Evolutionary conservation across 805 yeast species (phyloP).

Genomic region (Nakazawaea siamensis): DNA sequence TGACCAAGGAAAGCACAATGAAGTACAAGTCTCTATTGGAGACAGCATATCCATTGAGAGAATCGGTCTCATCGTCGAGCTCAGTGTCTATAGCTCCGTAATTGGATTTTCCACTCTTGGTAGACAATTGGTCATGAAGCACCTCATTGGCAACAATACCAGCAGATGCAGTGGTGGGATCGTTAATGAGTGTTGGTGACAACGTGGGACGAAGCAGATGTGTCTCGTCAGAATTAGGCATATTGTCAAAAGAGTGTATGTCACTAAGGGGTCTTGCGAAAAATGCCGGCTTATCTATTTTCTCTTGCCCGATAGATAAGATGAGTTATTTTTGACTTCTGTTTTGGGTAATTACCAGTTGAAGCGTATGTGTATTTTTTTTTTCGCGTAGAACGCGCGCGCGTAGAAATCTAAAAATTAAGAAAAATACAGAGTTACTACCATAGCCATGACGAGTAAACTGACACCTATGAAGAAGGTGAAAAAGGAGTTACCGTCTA

Average conservation of each 20-base stretch:
- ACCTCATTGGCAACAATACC: constrained; percentile 14
- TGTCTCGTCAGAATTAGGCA: neutral
- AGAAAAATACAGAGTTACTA: no score
- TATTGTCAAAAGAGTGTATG: no score
- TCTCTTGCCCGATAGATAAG: no score
- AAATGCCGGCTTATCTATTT: no score
- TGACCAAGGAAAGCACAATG: constrained; percentile 7
- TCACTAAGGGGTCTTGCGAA: no score
- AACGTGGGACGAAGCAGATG: constrained; percentile 2
- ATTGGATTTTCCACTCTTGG: neutral
- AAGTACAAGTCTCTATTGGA: constrained; percentile 3
- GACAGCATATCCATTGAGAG: constrained; percentile 7
- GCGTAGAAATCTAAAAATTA: no score
- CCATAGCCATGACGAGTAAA: neutral
- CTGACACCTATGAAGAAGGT: constrained; percentile 5
- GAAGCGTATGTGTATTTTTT: no score
- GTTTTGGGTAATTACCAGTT: no score
- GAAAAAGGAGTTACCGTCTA: constrained; percentile 14
- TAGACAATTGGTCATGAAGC: constrained; percentile 9
- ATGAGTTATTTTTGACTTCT: no score
- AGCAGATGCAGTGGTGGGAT: constrained; percentile 12
- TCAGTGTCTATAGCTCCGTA: constrained; percentile 7
- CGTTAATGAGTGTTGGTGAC: constrained; percentile 9
- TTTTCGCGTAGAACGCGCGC: no score
- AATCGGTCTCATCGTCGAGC: neutral